Evolutionary conservation across 2,329 filamentous ascomycete species (phyloP).

Genomic region (Fusarium proliferatum): DNA sequence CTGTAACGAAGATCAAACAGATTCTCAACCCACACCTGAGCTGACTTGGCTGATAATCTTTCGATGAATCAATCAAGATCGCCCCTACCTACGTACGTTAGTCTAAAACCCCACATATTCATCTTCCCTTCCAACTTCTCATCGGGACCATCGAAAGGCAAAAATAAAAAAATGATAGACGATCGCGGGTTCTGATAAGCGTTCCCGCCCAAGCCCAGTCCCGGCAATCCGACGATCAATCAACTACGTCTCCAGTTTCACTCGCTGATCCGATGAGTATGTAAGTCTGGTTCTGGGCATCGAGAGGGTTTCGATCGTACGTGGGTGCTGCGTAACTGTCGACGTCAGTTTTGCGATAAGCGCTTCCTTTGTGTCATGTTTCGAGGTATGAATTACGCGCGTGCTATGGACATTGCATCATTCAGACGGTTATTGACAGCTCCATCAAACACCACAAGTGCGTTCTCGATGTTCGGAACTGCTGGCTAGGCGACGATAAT

Average conservation of each 20-base stretch:
- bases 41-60: slow-evolving; percentile 8
- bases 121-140: slow-evolving; percentile 16
- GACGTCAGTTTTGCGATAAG: slow-evolving; percentile 30
- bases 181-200: slow-evolving; percentile 27
- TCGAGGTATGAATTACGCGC: neutral
- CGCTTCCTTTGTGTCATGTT: neutral
- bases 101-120: slow-evolving; percentile 23
- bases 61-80: slow-evolving; percentile 10
- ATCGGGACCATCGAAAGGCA: slow-evolving; percentile 23
- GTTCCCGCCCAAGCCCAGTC: slow-evolving; percentile 3
- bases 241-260: neutral
- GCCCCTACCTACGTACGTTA: neutral
- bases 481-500: slow-evolving; percentile 11
- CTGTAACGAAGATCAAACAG: slow-evolving; percentile 34
- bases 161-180: slow-evolving; percentile 12
- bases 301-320: slow-evolving; percentile 19
- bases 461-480: neutral
- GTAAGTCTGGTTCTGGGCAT: slow-evolving; percentile 19
- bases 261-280: slow-evolving; percentile 14
- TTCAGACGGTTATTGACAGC: slow-evolving; percentile 4
- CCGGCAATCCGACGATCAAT: slow-evolving; percentile 19
- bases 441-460: neutral
- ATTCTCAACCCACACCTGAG: slow-evolving; percentile 22
- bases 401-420: slow-evolving; percentile 26
- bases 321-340: slow-evolving; percentile 29